phyloP scores from a whole-genome alignment of 139 green algal genomes.

The Volvox africanus region DNA sequence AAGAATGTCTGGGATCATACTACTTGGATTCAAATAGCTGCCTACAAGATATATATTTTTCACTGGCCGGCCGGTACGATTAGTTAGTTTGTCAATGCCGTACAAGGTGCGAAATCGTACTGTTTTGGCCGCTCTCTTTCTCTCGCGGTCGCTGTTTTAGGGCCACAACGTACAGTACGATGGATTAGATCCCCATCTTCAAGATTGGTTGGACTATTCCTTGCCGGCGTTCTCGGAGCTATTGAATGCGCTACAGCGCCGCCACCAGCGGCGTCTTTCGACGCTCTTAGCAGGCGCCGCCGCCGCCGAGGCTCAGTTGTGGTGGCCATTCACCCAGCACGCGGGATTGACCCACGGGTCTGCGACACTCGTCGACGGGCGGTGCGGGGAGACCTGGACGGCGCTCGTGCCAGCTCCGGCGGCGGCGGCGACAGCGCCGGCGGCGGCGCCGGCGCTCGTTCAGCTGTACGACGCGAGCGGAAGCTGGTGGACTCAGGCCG shows the following conservation, averaged over 20 bases:
- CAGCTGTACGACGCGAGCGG: slow-evolving; percentile 89
- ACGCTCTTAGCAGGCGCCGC: slow-evolving; percentile 52
- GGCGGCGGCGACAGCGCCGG: background rate
- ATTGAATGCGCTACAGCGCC: slow-evolving; percentile 51
- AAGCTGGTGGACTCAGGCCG: slow-evolving; percentile 97
- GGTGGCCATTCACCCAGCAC: slow-evolving; percentile 99
- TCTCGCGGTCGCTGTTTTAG: no score
- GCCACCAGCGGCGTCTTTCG: slow-evolving; percentile 65
- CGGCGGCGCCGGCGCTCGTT: slow-evolving; percentile 41
- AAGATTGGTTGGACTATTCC: slow-evolving; percentile 74
- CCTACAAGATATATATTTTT: no score
- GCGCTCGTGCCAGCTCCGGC: no score
- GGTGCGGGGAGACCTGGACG: slow-evolving; percentile 85
- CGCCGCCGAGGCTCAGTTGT: slow-evolving; percentile 71
- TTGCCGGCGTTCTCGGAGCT: slow-evolving; percentile 68
- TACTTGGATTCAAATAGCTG: no score
- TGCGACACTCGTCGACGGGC: slow-evolving; percentile 83
- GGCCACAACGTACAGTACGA: no score
- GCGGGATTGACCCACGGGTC: slow-evolving; percentile 47
- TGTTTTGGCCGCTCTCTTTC: no score
- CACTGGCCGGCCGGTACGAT: no score
- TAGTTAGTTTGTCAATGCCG: no score
- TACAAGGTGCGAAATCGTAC: no score
- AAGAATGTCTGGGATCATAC: no score
- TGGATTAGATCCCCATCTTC: slow-evolving; percentile 69